Evolutionary conservation across 2,329 filamentous ascomycete species (phyloP), one percentile per base, ranked within the genome.

Genomic region (Trichoderma afroharzianum): DNA sequence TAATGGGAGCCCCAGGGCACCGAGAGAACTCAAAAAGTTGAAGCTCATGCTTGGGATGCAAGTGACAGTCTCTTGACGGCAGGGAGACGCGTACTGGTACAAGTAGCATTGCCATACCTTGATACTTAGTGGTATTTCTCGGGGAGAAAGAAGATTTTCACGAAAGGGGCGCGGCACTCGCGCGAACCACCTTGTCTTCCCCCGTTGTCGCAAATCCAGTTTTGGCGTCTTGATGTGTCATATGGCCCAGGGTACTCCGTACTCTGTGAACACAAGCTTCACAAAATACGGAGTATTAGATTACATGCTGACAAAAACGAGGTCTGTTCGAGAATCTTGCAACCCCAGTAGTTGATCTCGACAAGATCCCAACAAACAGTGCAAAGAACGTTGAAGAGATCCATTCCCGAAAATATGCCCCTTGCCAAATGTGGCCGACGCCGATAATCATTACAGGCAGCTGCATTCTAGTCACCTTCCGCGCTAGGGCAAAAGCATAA

Each of bases 401-500:
- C 63, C 32, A n/a, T 62, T 68, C 15, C 36, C 26, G 50, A 50
- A 43, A 32, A 59, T 59, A 24, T 9, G 14, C 33, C 39, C 64
- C 64, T 59, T 12, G 66, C 63, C 55, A 61, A 47, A 30, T 21
- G 28, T 50, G 66, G 28, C 66, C 28, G 36, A 68, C 36, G 57
- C 39, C 28, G 21, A 62, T 28, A 36, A 50, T 69, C 55, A 69
- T 62, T 62, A 53, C 28, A 69, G 28, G 67, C 67, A 69, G 24
- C 67, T 62, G 57, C 67, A 36, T 62, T 36, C 67, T 26, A 33
- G 28, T 26, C 57, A 69, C 67, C 67, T 69, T 69, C 67, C 39
- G 36, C 30, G 67, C 57, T 69, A 62, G 67, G 53, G 36, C n/a
- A 67, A 57, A 32, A 57, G 33, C 36, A n/a, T 21, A 36, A 63